phyloP scores from a whole-genome alignment of 768 basidiomycete species.

The Mycena haematopus region DNA sequence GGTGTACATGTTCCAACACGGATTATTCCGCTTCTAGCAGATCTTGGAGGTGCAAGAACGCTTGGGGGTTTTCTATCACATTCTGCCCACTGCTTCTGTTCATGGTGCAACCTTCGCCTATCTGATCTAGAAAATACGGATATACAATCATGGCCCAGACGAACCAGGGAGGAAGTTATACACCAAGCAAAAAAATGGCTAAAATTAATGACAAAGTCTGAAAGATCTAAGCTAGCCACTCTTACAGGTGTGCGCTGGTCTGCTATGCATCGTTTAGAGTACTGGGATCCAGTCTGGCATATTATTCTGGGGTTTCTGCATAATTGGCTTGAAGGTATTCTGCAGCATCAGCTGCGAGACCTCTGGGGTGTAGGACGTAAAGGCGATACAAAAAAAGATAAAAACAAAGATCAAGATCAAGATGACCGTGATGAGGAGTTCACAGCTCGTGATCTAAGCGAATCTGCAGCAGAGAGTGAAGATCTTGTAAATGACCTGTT shows the following conservation, averaged over 20 bases:
- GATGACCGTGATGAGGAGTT: background rate
- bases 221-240: background rate
- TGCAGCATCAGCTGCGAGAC: slow-evolving; percentile 23
- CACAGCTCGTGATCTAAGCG: background rate
- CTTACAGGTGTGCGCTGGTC: slow-evolving; percentile 27
- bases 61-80: slow-evolving; percentile 25
- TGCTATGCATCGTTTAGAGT: slow-evolving; percentile 8
- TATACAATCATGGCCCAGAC: slow-evolving; percentile 13
- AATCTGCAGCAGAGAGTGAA: background rate
- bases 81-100: slow-evolving; percentile 27
- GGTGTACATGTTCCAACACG: slow-evolving; percentile 21
- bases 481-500: background rate
- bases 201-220: slow-evolving; percentile 11
- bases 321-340: slow-evolving; percentile 28
- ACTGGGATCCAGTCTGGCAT: slow-evolving; percentile 30
- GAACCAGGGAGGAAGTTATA: slow-evolving; percentile 15
- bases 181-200: slow-evolving; percentile 23
- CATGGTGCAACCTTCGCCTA: slow-evolving; percentile 19
- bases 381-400: too few relatives aligned
- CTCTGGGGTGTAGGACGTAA: slow-evolving; percentile 30
- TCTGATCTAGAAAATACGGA: slow-evolving; percentile 21
- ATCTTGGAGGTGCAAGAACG: slow-evolving; percentile 21
- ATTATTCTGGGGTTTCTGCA: slow-evolving; percentile 32
- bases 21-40: slow-evolving; percentile 27
- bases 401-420: background rate